Percentiles rank a stretch among this genome's conserved stretches.
These are phyloP conservation scores for Hypoxylon sp. DNA, from an alignment of 2,329 filamentous ascomycete species.

Conservation along the genomic window DNA sequence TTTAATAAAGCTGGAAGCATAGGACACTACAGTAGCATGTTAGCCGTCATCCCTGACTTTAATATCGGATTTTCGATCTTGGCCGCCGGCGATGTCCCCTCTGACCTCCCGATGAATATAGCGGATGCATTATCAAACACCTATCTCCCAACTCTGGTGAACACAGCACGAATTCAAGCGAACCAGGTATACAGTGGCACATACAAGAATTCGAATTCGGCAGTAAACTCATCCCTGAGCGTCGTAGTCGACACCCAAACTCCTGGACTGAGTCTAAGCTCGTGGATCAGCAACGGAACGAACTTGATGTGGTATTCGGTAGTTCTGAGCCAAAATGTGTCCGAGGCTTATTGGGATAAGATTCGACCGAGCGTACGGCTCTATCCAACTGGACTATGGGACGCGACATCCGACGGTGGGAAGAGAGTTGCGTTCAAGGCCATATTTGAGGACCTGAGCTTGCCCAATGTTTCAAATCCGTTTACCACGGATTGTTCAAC, in stretches of 20 bases:
- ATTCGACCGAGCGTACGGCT: constrained; percentile 52
- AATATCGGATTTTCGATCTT: constrained; percentile 55
- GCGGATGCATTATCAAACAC: constrained; percentile 54
- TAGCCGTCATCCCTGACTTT: constrained; percentile 56
- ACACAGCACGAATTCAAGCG: constrained; percentile 51
- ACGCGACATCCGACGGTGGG: constrained; percentile 45
- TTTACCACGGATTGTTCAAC: constrained; percentile 50
- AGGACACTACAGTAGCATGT: constrained; percentile 53
- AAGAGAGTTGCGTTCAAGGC: constrained; percentile 55
- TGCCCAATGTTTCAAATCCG: constrained; percentile 37
- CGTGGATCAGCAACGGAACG: constrained; percentile 57
- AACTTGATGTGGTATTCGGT: constrained; percentile 51
- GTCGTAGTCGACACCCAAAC: constrained; percentile 49
- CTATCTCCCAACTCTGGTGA: constrained; percentile 52
- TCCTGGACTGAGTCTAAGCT: constrained; percentile 52
- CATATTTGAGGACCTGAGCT: constrained; percentile 54
- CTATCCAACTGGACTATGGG: constrained; percentile 55
- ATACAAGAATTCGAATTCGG: constrained; percentile 43
- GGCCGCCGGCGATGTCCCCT: constrained; percentile 52
- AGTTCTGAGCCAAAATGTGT: constrained; percentile 45
- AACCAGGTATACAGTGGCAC: constrained; percentile 49
- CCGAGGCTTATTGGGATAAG: constrained; percentile 40
- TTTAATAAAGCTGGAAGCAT: constrained; percentile 57
- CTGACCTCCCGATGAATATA: constrained; percentile 50
- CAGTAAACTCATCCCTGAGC: constrained; percentile 53